Evolutionary conservation across 306 rosid genomes (phyloP), one percentile per base, ranked within the genome.

Genomic region (Cucurbita moschata): DNA sequence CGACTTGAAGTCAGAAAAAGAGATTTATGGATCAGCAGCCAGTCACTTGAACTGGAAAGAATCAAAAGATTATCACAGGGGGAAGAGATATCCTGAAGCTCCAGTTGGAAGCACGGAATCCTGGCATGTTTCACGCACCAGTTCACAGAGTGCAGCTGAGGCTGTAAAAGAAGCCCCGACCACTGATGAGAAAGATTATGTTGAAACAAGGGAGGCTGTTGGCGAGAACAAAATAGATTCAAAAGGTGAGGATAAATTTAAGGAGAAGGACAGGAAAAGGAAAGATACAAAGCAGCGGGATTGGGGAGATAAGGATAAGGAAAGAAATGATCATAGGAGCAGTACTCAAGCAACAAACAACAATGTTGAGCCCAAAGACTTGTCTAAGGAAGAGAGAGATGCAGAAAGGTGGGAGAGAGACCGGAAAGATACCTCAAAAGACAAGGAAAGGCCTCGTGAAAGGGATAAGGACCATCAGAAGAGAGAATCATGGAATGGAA

Each of bases 291-390:
- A 86, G 85, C 88, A 90, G 75, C 83, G 87, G 70, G 98, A 90
- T 19, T 87, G 96, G 93, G 96, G 84, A 43, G 96, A 90, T 68
- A 92, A 81, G 81, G 98, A 93, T 75, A 93, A 87, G 81, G 98
- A 93, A 77, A 88, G 91, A 86, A 81, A 77, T 84, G 96, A 90
- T 47, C 88, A 84, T 62, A 81, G 87, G 92, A 83, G 82, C 81
- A 84, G 71, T 83, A 51, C 83, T 40, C 96, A 77, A 64, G 87
- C 82, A 35, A 78, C 82, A 70, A 89, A 81, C 75, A 77, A 50
- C 63, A 81, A 82, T 73, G 77, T 86, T 58, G 96, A 87, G 62
- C 79, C 68, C 85, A 88, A 88, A 84, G 98, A 90, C 49, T 73
- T 85, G 50, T 44, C 87, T 69, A 90, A 88, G 81, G 98, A 87